A percentile compares a stretch with the other conserved stretches of the same genome.
Evolutionary conservation across 2,329 filamentous ascomycete species (phyloP).

Genomic region (Epichloe aotearoae): DNA sequence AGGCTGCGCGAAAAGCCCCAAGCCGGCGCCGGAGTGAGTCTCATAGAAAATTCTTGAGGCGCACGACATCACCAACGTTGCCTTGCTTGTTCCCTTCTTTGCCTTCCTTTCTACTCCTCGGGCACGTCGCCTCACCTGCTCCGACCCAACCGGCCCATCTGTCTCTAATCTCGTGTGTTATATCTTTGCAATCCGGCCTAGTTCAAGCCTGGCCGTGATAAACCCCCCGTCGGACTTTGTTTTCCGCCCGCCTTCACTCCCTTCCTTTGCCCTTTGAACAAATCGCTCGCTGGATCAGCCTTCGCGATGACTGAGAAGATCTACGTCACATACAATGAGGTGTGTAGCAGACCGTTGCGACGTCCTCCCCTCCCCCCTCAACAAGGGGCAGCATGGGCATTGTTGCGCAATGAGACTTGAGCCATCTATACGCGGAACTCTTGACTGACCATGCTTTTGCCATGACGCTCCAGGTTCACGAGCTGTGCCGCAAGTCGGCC

Average conservation of each 20-base stretch:
- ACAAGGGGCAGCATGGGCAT: neutral
- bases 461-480: constrained; percentile 60
- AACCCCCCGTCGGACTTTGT: too few relatives aligned
- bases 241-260: too few relatives aligned
- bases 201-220: too few relatives aligned
- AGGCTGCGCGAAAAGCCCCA: neutral
- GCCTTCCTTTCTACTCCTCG: constrained; percentile 4
- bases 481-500: constrained; percentile 83
- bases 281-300: neutral
- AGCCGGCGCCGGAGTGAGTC: neutral
- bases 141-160: neutral
- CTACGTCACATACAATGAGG: constrained; percentile 88
- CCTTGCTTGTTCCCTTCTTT: neutral
- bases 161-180: too few relatives aligned
- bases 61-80: neutral
- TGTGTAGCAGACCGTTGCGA: constrained; percentile 28
- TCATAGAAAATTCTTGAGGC: neutral
- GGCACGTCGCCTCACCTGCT: constrained; percentile 6
- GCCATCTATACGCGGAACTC: neutral
- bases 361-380: too few relatives aligned
- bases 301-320: constrained; percentile 67
- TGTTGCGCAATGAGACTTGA: neutral
- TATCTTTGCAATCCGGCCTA: too few relatives aligned
- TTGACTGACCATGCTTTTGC: neutral
- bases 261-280: too few relatives aligned